Evolutionary conservation across 2,329 filamentous ascomycete genomes (phyloP), one percentile per base, ranked within the genome.

Genomic region (Aspergillus awamori): DNA sequence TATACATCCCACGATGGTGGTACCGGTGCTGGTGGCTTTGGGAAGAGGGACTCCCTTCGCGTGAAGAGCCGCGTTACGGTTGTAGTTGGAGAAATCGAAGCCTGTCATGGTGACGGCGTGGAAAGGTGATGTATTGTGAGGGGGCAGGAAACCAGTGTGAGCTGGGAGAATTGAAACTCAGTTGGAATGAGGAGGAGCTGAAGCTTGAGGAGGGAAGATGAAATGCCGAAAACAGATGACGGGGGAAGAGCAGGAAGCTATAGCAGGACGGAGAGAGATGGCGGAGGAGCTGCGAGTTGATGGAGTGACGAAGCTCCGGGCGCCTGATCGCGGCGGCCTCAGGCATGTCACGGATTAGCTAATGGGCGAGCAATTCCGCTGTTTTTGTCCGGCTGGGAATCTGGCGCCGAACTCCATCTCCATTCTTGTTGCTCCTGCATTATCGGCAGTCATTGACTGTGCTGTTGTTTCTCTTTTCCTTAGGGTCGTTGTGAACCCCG

Each of bases 31-130:
- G 63, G 95, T 99, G 65, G 95, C 95, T 83, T 97, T 98, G 72
- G 96, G 95, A 63, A 98, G 84, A 64, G 95, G 95, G 56, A 98
- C 90, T 70, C 96, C 96, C 80, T 90, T 88, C 72, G 94, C 92
- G 79, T 98, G 94, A 70, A 99, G 88, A 67, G 94, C 94, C 77
- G 90, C 88, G 87, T 99, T 99, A 84, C 95, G 92, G 87, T 97
- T 97, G 87, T 98, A 95, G 86, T 99, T 99, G 80, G 93, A 96
- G 86, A 99, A 99, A 83, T 98, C 93, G 86, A 97, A 97, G 82
- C 93, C 93, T 73, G 91, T 89, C 95, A 99, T 99, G 73, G 75
- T 89, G 81, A 67, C 60, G 64, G 69, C 62, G 66, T 63, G 62
- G 63, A 60, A 49, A 52, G 61, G 62, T 64, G 38, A 65, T 54